phyloP scores from a whole-genome alignment of 306 rosid genomes.

The Pterocarpus macrocarpus region DNA sequence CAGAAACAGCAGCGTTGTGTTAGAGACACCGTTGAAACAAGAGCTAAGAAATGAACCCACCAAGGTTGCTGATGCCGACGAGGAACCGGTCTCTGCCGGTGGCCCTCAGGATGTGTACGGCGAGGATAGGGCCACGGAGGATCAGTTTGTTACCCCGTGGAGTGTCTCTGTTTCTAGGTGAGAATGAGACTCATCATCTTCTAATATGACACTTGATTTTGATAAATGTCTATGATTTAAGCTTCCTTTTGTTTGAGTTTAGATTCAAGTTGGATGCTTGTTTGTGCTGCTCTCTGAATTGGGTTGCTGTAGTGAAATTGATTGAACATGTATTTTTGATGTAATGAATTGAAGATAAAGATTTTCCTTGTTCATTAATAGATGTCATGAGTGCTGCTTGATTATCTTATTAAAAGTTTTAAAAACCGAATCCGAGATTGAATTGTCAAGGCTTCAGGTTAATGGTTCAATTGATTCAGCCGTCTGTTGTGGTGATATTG shows the following conservation, averaged over 20 bases:
- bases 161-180: slow-evolving; percentile 91
- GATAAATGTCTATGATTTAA: slow-evolving; percentile 1
- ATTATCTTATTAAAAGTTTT: neutral
- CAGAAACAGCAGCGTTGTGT: slow-evolving; percentile 66
- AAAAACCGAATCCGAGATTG: neutral
- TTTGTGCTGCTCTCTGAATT: neutral
- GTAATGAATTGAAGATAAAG: neutral
- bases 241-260: neutral
- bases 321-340: slow-evolving; percentile 19
- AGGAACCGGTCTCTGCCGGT: slow-evolving; percentile 59
- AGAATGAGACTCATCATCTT: slow-evolving; percentile 30
- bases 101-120: slow-evolving; percentile 83
- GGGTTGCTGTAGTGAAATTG: neutral
- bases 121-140: slow-evolving; percentile 88
- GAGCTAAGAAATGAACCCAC: slow-evolving; percentile 55
- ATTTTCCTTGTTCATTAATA: neutral
- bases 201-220: neutral
- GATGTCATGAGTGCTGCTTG: neutral
- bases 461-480: no score
- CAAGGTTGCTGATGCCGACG: slow-evolving; percentile 57
- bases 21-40: slow-evolving; percentile 64
- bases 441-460: neutral
- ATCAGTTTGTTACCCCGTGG: slow-evolving; percentile 94
- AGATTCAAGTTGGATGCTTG: slow-evolving; percentile 28
- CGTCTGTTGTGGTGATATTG: neutral